Percentiles rank a stretch among this genome's conserved stretches.
These are phyloP conservation scores for Phylloporus rhodoxanthus DNA, from an alignment of 768 basidiomycete species.

Conservation along the genomic window DNA sequence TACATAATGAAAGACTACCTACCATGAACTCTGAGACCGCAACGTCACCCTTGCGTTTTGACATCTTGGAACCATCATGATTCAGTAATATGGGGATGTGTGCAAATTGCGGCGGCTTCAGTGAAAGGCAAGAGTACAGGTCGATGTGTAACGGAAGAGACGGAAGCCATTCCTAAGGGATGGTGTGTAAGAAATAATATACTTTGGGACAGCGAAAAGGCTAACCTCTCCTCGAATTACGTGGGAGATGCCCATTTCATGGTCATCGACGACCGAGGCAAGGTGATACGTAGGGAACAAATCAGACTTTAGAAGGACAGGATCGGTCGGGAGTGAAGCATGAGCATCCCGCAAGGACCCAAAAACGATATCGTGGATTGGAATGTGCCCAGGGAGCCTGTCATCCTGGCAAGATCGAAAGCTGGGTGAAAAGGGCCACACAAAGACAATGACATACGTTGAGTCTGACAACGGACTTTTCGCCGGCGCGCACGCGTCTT, in stretches of 20 bases:
- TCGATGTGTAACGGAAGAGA: constrained; percentile 89
- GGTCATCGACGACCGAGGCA: constrained; percentile 93
- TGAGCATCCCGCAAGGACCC: constrained; percentile 68
- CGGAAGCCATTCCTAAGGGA: constrained; percentile 84
- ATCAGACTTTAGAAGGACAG: constrained; percentile 88
- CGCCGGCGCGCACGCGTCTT: constrained; percentile 64
- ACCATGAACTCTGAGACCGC: constrained; percentile 84
- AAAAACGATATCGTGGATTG: constrained; percentile 69
- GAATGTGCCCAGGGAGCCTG: constrained; percentile 44
- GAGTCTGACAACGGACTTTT: constrained; percentile 78
- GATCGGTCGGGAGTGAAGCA: constrained; percentile 79
- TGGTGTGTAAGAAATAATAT: not conserved
- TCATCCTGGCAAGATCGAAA: constrained; percentile 43
- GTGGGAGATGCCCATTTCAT: constrained; percentile 93
- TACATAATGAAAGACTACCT: constrained; percentile 14
- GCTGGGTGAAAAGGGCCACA: not conserved
- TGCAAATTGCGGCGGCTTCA: constrained; percentile 74
- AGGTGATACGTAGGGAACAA: constrained; percentile 94
- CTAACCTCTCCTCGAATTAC: constrained; percentile 88
- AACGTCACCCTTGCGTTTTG: constrained; percentile 88
- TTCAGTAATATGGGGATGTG: constrained; percentile 91
- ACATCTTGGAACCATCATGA: constrained; percentile 88
- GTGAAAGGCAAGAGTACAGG: constrained; percentile 71
- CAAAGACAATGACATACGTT: constrained; percentile 54
- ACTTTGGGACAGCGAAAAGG: not conserved